phyloP scores from a whole-genome alignment of 768 basidiomycete genomes.

The Mycena amicta region DNA sequence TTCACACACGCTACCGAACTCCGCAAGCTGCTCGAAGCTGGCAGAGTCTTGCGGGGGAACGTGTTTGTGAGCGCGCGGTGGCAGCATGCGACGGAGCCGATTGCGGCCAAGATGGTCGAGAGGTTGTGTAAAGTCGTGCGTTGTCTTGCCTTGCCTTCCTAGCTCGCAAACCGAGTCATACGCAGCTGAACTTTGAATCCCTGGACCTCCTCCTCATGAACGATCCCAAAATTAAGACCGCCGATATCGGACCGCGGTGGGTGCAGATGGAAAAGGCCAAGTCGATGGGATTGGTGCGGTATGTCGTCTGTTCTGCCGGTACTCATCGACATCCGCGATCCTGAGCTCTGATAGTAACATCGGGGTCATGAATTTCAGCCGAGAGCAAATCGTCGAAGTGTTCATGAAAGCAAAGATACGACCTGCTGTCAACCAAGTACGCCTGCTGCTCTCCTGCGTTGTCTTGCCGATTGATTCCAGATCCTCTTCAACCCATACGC shows the following conservation, averaged over 20 bases:
- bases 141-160: background rate
- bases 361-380: background rate
- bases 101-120: background rate
- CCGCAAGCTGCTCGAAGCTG: background rate
- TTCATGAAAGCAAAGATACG: background rate
- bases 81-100: background rate
- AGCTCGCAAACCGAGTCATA: background rate
- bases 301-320: background rate
- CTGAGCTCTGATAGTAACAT: background rate
- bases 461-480: background rate
- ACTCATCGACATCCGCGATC: background rate
- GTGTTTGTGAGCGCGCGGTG: background rate
- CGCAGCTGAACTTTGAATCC: background rate
- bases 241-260: background rate
- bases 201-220: background rate
- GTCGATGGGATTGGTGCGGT: background rate
- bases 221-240: background rate
- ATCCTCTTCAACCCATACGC: background rate
- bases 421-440: background rate
- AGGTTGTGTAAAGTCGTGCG: background rate
- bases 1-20: background rate
- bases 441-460: background rate
- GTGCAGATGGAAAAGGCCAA: constrained; percentile 1
- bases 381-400: background rate
- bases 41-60: background rate